Evolutionary conservation across 2,329 filamentous ascomycete species (phyloP), one percentile per base, ranked within the genome.

Genomic region (Allantophomopsis lycopodina): DNA sequence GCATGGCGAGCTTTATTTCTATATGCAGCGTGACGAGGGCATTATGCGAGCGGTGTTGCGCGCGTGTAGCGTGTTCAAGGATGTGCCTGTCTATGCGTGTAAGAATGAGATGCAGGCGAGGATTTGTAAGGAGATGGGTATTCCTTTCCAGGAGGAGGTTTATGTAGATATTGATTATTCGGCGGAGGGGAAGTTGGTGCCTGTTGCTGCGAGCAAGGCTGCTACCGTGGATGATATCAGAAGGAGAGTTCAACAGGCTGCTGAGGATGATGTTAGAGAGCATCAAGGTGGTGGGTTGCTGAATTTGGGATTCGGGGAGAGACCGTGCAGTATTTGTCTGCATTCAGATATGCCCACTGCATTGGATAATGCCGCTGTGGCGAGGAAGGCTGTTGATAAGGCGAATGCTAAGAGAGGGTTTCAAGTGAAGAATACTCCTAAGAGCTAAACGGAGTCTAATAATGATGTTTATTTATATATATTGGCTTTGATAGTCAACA

Each of bases 1-100:
- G 2, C 74, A 79, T 41, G 73, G 73, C 4, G 64, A 71, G 16
- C 59, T 79, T 2, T 78, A 75, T 49, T 57, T 56, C 32, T 55
- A 52, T 35, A 52, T 59, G 48, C 52, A 54, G 35, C 32, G 28
- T 10, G 33, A 39, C 34, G 32, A 33, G 3, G 38, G 37, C 11
- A 45, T 45, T 11, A 42, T 40, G 40, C 35, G 38, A 12, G 42
- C 42, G 2, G 42, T 44, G 14, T 23, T 44, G 13, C 32, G 35
- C 5, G 42, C 40, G 5, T 35, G 32, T 14, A 20, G 37, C 6
- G 30, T 40, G 3, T 44, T 38, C 35, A 42, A 49, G 3, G 23
- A 12, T 8, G 50, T 55, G 2, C 55, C 56, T 0, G 50, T 58
- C 4, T 58, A 57, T 34, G 51, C 48, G 3, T 51, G 49, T 14